Base-by-base conservation (phyloP, 805 yeast genomes). In the Saccharomycopsis sp. region DNA sequence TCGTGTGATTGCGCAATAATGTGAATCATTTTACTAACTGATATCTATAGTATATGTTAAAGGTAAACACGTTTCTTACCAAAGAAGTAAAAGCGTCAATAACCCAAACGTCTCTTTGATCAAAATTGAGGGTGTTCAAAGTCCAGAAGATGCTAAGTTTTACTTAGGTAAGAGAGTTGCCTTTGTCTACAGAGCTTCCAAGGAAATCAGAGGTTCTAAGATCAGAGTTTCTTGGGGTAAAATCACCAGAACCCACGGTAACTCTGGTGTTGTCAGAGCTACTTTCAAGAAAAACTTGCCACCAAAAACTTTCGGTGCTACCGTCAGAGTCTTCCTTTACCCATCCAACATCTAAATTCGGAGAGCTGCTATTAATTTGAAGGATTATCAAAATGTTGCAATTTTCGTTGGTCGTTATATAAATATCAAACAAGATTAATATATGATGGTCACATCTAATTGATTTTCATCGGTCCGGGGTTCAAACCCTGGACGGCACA, bases 181-280 rank as follows among this genome's bases (percentile, higher is more conserved):
- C 72, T 94, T 89, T 85, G 98, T 94, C 72, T 94, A 94, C 97
- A 89, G 96, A 81, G 97, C 96, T 76, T 80, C 88, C 74, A 94
- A 91, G 84, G 98, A 91, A 82, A 79, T 91, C 75, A 89, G 96
- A 87, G 98, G 98, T 79, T 81, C 98, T 72, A 92, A 94, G 85
- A 89, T 92, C 83, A 90, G 98, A 84, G 97, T 94, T 74, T 91
- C 94, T 83, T 94, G 99, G 99, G 99, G 99, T 79, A 92, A 92
- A 84, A 84, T 94, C 70, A 82, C 95, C 81, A 91, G 98, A 87
- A 82, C 97, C 70, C 99, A 94, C 87, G 99, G 99, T 79, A 89
- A 84, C 91, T 81, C 86, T 73, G 99, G 99, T 82, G 82, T 89
- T 69, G 97, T 94, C 71, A 92, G 99, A 83, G 98, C 99, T 74